These are phyloP conservation scores for Amanita muscaria DNA, from an alignment of 768 basidiomycete species.

Conservation along the genomic window DNA sequence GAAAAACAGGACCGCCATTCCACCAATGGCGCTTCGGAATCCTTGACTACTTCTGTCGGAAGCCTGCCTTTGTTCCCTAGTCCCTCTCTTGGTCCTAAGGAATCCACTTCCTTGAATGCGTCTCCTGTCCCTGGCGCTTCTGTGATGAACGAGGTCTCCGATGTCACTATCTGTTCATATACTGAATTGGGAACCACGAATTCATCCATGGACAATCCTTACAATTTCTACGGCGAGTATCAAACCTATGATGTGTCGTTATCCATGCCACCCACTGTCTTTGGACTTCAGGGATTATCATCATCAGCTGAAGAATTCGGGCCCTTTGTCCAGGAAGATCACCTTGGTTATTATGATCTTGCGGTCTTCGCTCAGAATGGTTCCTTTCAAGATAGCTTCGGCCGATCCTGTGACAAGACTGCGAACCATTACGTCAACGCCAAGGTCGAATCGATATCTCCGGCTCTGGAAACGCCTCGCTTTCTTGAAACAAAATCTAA, in stretches of 20 bases:
- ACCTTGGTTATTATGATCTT: slow-evolving; percentile 2
- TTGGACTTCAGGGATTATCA: not conserved
- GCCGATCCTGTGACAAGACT: not conserved
- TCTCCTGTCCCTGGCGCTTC: slow-evolving; percentile 4
- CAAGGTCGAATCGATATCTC: not conserved
- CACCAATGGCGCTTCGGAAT: too few relatives aligned
- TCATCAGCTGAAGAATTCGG: not conserved
- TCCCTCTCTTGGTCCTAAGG: not conserved
- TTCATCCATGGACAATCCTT: not conserved
- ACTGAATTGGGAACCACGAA: not conserved
- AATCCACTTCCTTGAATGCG: not conserved
- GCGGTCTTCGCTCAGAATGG: not conserved
- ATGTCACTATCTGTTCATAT: slow-evolving; percentile 1
- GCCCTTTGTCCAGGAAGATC: not conserved
- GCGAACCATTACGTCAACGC: not conserved
- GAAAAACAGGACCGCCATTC: too few relatives aligned
- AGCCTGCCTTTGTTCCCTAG: too few relatives aligned
- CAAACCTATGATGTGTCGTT: not conserved
- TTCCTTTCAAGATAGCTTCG: not conserved
- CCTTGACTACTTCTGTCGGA: too few relatives aligned
- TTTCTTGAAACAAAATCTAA: not conserved
- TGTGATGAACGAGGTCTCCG: not conserved
- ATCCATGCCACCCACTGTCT: not conserved
- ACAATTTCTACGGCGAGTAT: slow-evolving; percentile 1
- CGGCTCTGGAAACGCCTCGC: not conserved